Evolutionary conservation across 371 early-diverging fungal species (phyloP), one percentile per base, ranked within the genome.

Genomic region (Coemansia sp.): DNA sequence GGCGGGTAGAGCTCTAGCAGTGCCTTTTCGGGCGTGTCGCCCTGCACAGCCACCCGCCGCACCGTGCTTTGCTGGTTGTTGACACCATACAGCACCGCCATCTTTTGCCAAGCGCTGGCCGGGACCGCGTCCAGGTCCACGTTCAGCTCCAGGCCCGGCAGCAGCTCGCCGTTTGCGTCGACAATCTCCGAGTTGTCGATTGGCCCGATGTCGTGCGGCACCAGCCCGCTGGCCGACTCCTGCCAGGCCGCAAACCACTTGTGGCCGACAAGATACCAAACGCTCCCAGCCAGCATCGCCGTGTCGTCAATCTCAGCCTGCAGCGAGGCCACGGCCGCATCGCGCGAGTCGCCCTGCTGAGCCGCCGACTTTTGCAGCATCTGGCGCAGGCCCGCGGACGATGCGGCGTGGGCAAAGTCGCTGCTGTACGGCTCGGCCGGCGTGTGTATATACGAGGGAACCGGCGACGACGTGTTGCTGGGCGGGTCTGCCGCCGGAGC

Each of bases 201-300:
- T 1, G 67, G 59, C 6, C 59, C 59, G 7, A 68, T 41, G 14
- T 49, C 32, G 20, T 39, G 34, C 8, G n/a, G 55, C 13, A 67
- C 56, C 30, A 68, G 54, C 34, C 69, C 69, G 34, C 55, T 66
- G 3, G 50, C 55, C 39, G 55, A 58, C 20, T 68, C 69, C 51
- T 68, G 67, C 69, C 69, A 68, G n/a, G 59, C 49, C 10, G 67
- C 36, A 34, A 50, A 68, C 69, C 69, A 68, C 35, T 50, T 55
- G 50, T 59, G 69, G 32, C 39, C 59, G 5, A 68, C 69, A 42
- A 68, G 34, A 13, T 68, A 65, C 69, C 69, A 68, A 4, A 59
- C 51, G 50, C 69, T 68, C 13, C 59, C 67, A 1, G 55, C 56
- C n/a, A 20, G 55, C 69, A 68, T 65, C 34, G 41, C 47, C 13